Conservation (phyloP, 2,329 filamentous ascomycete species). For the Epichloe glyceriae region DNA sequence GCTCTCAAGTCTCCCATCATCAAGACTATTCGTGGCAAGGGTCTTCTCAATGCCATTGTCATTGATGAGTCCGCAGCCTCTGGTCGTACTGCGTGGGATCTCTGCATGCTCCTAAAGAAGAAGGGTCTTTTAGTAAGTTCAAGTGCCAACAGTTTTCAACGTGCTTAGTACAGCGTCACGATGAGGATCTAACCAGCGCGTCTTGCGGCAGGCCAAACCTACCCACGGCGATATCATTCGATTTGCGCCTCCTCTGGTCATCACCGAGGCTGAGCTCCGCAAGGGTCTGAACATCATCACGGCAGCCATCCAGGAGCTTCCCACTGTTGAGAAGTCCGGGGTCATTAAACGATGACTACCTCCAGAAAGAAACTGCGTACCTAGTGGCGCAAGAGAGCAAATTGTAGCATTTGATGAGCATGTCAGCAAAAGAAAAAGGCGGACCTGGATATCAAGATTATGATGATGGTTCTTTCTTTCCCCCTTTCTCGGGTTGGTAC, state of each 20-base stretch:
- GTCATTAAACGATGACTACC: conserved; percentile 18
- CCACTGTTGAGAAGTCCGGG: conserved; percentile 34
- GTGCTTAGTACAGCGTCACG: no score
- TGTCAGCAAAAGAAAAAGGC: background rate
- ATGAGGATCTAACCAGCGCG: background rate
- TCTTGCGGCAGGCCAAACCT: conserved; percentile 65
- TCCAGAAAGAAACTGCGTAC: background rate
- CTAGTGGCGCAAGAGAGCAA: conserved; percentile 10
- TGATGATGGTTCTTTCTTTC: background rate
- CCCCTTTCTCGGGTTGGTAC: background rate
- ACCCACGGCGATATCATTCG: conserved; percentile 98
- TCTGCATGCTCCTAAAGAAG: conserved; percentile 89
- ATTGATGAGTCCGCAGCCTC: conserved; percentile 82
- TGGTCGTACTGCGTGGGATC: conserved; percentile 86
- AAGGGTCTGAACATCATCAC: conserved; percentile 68
- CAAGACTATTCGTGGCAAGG: conserved; percentile 75
- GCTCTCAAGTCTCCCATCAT: conserved; percentile 72
- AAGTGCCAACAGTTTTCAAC: background rate
- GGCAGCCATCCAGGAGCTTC: conserved; percentile 70
- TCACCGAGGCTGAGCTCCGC: conserved; percentile 75
- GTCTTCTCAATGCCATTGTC: conserved; percentile 86
- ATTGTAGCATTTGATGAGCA: conserved; percentile 11
- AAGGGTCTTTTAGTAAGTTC: conserved; percentile 76
- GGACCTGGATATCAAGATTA: background rate
- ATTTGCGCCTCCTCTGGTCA: conserved; percentile 90